Base-by-base conservation (phyloP, 2,329 filamentous ascomycete species). In the Podosphaera fusca region DNA sequence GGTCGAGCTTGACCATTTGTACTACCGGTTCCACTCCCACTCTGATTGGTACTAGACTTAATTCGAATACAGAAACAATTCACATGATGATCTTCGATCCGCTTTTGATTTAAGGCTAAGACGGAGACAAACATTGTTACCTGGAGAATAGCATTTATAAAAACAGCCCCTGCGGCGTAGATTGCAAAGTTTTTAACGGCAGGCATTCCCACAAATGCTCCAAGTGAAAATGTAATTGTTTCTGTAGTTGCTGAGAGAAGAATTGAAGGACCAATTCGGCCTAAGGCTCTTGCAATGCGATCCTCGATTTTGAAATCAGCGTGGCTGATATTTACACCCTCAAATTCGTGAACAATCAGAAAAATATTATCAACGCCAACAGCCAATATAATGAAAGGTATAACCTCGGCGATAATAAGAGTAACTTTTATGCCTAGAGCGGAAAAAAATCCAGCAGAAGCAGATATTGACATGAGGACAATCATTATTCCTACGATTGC, bases 291-390 rank as follows among this genome's bases (percentile, higher is more conserved):
- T 4, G 87, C 84, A 57, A 96, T 82, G 33, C 92, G 80, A 65
- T 89, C 82, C 63, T 94, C 85, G 2, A 98, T 83, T 68, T 84
- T 78, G 60, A 89, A 84, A 65, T 96, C 89, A 0, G 89, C 87
- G 65, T 95, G 85, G 68, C 84, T 94, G 63, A 88, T 72, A 65
- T 98, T 98, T 67, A 95, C 85, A 35, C 92, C 79, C 67, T 98
- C 92, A 59, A 98, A 94, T 69, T 98, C 92, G 69, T 98, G 92
- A 0, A 98, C 92, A 59, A 98, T 95, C 57, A 98, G 74, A 72
- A 98, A 98, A 64, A 98, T 96, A 67, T 98, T 98, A 75, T 98
- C 92, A 2, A 98, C 94, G 51, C 92, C 92, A 34, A 98, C 89
- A 10, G 92, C 92, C 29, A 98, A 73, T 8, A 98, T 90, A 61